These are phyloP conservation scores for Trichophaea hybrida DNA, from an alignment of 2,329 filamentous ascomycete genomes.

Conservation along the genomic window DNA sequence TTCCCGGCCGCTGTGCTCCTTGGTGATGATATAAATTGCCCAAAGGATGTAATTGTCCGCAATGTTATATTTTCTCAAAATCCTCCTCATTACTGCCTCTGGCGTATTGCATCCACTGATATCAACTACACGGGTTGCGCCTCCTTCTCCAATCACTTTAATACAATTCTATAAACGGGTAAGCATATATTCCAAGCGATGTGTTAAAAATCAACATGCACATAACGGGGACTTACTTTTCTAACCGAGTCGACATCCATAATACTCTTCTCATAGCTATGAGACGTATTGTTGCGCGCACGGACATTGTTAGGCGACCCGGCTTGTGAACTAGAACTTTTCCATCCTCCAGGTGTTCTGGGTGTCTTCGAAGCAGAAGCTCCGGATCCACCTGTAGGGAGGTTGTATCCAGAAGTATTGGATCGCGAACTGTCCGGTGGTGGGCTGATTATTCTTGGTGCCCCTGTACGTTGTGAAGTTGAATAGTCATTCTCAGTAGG, in stretches of 20 bases:
- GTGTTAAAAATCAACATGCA: not conserved
- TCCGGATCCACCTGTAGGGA: conserved; percentile 11
- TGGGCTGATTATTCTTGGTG: conserved; percentile 17
- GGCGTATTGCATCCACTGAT: conserved; percentile 81
- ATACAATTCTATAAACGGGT: conserved; percentile 26
- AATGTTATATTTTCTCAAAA: conserved; percentile 72
- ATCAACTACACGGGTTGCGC: conserved; percentile 84
- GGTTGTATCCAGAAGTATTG: conserved; percentile 12
- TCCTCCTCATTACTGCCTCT: conserved; percentile 83
- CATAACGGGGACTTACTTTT: conserved; percentile 18
- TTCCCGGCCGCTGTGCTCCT: conserved; percentile 44
- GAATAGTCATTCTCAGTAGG: conserved; percentile 22
- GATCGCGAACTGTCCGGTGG: conserved; percentile 17
- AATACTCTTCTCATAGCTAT: conserved; percentile 23
- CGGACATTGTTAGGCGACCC: not conserved
- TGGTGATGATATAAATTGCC: conserved; percentile 88
- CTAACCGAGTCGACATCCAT: conserved; percentile 27
- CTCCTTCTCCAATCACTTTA: conserved; percentile 45
- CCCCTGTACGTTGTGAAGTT: conserved; percentile 6
- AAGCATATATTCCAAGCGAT: conserved; percentile 11
- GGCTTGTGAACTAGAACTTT: conserved; percentile 7
- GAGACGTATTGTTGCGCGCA: not conserved
- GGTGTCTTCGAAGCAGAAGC: conserved; percentile 10
- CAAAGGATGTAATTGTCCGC: conserved; percentile 90
- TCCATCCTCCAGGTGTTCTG: conserved; percentile 17